phyloP scores from a whole-genome alignment of 352 stramenopile genomes.

The Phytophthora hybrid region DNA sequence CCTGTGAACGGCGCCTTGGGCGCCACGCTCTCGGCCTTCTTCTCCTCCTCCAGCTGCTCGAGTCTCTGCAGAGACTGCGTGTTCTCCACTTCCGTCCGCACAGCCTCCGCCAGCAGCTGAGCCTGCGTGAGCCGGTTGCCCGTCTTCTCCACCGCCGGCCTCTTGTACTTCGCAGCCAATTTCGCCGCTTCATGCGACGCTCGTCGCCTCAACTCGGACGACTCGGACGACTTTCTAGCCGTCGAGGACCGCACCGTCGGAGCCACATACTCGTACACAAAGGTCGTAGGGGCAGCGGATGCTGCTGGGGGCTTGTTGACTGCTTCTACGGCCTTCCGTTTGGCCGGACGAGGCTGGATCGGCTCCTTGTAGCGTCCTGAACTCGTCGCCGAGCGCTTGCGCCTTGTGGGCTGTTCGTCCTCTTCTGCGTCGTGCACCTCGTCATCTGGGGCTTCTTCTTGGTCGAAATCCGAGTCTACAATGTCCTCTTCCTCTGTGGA shows the following conservation, averaged over 20 bases:
- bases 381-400: slow-evolving; percentile 38
- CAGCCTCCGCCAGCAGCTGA: slow-evolving; percentile 75
- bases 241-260: slow-evolving; percentile 70
- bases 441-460: slow-evolving; percentile 82
- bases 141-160: slow-evolving; percentile 43
- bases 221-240: slow-evolving; percentile 64
- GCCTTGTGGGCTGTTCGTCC: slow-evolving; percentile 45
- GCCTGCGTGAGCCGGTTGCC: slow-evolving; percentile 72
- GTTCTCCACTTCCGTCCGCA: slow-evolving; percentile 84
- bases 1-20: slow-evolving; percentile 79
- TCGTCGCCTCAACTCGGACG: slow-evolving; percentile 64
- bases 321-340: slow-evolving; percentile 15
- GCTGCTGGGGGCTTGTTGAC: slow-evolving; percentile 5
- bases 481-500: slow-evolving; percentile 87
- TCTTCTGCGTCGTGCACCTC: slow-evolving; percentile 77
- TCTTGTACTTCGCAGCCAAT: slow-evolving; percentile 43
- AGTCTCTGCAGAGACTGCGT: slow-evolving; percentile 78
- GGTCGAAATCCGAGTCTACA: slow-evolving; percentile 91
- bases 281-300: slow-evolving; percentile 8
- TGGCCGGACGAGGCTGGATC: slow-evolving; percentile 30
- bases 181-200: slow-evolving; percentile 65
- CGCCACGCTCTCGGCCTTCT: slow-evolving; percentile 68
- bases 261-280: slow-evolving; percentile 33
- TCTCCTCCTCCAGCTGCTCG: slow-evolving; percentile 87
- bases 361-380: slow-evolving; percentile 48